Conservation (phyloP, 1,284 basidiomycete species). For the Apiotrichum gamsii region DNA sequence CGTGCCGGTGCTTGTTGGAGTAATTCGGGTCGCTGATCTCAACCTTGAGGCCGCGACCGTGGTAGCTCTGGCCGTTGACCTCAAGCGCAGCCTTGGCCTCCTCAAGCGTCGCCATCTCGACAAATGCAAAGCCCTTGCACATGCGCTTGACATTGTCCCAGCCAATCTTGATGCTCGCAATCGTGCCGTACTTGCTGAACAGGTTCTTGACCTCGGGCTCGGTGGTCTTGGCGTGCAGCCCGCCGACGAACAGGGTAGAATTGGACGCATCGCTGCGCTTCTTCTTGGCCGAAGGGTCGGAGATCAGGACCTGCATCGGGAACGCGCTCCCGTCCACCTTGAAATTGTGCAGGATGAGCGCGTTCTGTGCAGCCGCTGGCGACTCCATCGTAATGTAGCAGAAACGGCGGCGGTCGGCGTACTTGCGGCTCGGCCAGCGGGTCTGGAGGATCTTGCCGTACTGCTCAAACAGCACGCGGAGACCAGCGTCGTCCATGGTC, state of each 20-base stretch:
- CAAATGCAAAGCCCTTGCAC: constrained; percentile 82
- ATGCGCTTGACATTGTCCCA: constrained; percentile 61
- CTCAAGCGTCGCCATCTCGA: constrained; percentile 76
- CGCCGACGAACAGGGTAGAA: constrained; percentile 79
- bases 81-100: constrained; percentile 65
- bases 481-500: constrained; percentile 66
- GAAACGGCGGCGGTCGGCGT: constrained; percentile 81
- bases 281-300: constrained; percentile 82
- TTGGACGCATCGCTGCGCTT: constrained; percentile 80
- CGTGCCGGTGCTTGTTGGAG: constrained; percentile 22
- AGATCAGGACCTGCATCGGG: constrained; percentile 72
- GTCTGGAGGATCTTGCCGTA: constrained; percentile 88
- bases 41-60: constrained; percentile 34
- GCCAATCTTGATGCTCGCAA: constrained; percentile 74
- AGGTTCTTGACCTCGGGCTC: constrained; percentile 66
- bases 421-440: constrained; percentile 97
- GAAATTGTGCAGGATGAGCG: constrained; percentile 68
- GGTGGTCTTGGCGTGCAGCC: constrained; percentile 57
- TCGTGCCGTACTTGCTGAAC: constrained; percentile 80
- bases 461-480: constrained; percentile 73
- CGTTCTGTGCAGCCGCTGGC: constrained; percentile 68
- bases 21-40: constrained; percentile 34
- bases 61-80: constrained; percentile 73
- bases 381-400: constrained; percentile 89
- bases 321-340: constrained; percentile 62